Conservation (phyloP, 805 yeast species). For the Schwanniomyces yamadae region DNA sequence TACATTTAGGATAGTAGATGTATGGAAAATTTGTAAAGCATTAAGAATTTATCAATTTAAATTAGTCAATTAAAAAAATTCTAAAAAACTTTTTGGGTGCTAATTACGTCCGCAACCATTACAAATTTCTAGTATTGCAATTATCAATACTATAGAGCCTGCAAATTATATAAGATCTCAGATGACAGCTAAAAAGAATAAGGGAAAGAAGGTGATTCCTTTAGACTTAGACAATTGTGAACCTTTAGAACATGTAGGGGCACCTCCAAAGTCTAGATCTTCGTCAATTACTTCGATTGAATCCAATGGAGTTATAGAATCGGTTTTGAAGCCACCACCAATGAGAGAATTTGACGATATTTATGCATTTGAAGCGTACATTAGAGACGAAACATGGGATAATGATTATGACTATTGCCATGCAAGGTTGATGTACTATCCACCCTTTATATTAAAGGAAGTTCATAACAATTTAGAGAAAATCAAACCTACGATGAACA, state of each 20-base stretch:
- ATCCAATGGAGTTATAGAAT: conserved; percentile 28
- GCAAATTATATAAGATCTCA: too few species aligned
- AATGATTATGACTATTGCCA: conserved; percentile 69
- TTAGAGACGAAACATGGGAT: conserved; percentile 74
- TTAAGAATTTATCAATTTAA: too few species aligned
- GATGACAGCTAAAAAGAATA: conserved; percentile 32
- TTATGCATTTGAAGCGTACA: conserved; percentile 58
- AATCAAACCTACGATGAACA: conserved; percentile 69
- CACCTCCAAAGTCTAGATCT: conserved; percentile 38
- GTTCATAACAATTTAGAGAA: conserved; percentile 69
- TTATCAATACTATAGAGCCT: too few species aligned
- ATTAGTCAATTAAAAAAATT: too few species aligned
- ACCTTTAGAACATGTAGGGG: conserved; percentile 35
- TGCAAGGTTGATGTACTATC: conserved; percentile 65
- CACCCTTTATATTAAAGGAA: conserved; percentile 69
- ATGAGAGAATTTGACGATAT: conserved; percentile 58
- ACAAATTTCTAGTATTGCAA: too few species aligned
- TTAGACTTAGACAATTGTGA: conserved; percentile 41
- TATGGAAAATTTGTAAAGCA: too few species aligned
- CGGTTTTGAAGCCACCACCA: conserved; percentile 39
- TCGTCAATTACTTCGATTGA: conserved; percentile 41
- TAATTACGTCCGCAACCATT: too few species aligned
- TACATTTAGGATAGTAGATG: too few species aligned
- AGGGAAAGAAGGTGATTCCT: conserved; percentile 20
- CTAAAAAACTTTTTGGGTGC: too few species aligned